These are phyloP conservation scores for Senecio squalidus DNA, from an alignment of 140 eudicot genomes.

Conservation along the genomic window DNA sequence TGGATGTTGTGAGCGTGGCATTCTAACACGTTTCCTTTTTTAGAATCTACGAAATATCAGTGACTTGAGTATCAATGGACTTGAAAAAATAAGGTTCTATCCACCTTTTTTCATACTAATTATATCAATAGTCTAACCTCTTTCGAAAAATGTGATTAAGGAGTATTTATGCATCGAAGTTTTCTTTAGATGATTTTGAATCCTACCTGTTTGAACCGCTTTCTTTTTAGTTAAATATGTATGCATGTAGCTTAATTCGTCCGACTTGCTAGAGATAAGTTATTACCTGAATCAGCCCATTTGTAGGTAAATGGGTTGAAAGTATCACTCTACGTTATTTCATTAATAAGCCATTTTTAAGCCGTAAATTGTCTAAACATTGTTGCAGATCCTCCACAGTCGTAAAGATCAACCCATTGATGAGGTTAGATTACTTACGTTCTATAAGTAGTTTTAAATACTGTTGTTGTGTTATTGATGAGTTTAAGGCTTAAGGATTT, in stretches of 20 bases:
- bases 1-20: too few species aligned
- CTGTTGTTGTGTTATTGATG: background rate
- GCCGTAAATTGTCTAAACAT: constrained; percentile 8
- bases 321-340: background rate
- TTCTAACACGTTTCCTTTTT: too few species aligned
- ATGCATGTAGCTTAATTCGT: too few species aligned
- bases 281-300: too few species aligned
- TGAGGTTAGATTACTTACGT: constrained; percentile 49
- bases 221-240: background rate
- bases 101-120: too few species aligned
- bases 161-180: background rate
- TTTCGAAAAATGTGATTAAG: background rate
- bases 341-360: constrained; percentile 1
- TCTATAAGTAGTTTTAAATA: background rate
- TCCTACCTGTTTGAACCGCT: background rate
- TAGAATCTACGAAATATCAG: too few species aligned
- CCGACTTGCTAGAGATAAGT: too few species aligned
- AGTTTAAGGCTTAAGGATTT: background rate
- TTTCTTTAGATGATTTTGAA: background rate
- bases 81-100: too few species aligned
- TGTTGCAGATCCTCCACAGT: constrained; percentile 50
- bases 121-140: background rate
- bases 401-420: constrained; percentile 77
- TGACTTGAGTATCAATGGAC: too few species aligned
- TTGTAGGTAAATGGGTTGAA: background rate